Conservation (phyloP, 139 green algal species). For the Volvox reticuliferus region DNA sequence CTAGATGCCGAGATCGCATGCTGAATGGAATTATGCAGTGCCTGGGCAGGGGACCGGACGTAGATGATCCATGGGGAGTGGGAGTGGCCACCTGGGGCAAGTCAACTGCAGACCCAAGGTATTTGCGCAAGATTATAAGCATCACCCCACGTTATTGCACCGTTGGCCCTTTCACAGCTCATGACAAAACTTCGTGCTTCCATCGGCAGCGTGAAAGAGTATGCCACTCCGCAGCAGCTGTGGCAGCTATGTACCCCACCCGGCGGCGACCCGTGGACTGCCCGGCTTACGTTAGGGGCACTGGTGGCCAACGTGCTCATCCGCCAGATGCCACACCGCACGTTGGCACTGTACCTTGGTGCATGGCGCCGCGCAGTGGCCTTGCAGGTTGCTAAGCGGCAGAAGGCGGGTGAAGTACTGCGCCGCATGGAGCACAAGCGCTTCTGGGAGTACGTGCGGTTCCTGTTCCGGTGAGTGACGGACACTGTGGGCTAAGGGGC, state of each 20-base stretch:
- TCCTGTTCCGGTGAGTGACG: conserved; percentile 53
- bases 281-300: conserved; percentile 49
- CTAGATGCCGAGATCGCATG: no score
- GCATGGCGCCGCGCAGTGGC: conserved; percentile 34
- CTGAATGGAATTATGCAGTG: no score
- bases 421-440: conserved; percentile 31
- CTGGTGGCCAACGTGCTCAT: conserved; percentile 59
- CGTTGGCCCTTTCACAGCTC: conserved; percentile 2
- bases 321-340: conserved; percentile 44
- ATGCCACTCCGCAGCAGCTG: conserved; percentile 53
- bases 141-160: no score
- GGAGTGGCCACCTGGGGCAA: no score
- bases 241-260: conserved; percentile 56
- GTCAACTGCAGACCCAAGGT: no score
- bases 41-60: no score
- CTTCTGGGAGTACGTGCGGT: conserved; percentile 35
- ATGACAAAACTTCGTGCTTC: conserved; percentile 45
- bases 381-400: neutral
- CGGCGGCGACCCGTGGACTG: conserved; percentile 54
- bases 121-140: no score
- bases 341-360: conserved; percentile 41
- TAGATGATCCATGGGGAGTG: no score
- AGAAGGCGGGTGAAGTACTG: conserved; percentile 43
- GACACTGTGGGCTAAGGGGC: no score
- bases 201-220: conserved; percentile 59